Evolutionary conservation across 2,329 filamentous ascomycete genomes (phyloP).

Genomic region (Podosphaera leucotricha): DNA sequence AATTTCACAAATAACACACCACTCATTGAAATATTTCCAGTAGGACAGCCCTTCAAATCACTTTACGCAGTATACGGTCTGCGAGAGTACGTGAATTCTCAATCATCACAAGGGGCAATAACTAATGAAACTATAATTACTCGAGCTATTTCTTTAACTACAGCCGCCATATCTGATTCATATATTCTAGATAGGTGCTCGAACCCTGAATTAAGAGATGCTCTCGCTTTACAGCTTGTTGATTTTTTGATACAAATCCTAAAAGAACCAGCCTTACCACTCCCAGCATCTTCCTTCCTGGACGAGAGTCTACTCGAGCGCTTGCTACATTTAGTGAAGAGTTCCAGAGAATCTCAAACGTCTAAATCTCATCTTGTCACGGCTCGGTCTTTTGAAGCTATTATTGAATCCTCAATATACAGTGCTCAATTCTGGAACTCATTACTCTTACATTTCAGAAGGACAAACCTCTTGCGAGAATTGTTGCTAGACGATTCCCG

Average conservation of each 20-base stretch:
- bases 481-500: conserved; percentile 22
- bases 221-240: conserved; percentile 29
- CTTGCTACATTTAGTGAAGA: conserved; percentile 13
- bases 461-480: conserved; percentile 18
- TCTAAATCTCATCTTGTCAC: conserved; percentile 17
- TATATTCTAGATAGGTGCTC: conserved; percentile 24
- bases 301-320: conserved; percentile 15
- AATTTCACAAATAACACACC: conserved; percentile 31
- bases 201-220: conserved; percentile 22
- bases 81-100: conserved; percentile 28
- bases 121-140: conserved; percentile 18
- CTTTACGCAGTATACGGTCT: conserved; percentile 51
- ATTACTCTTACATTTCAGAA: conserved; percentile 18
- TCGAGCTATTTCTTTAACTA: conserved; percentile 27
- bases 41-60: conserved; percentile 45
- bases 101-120: conserved; percentile 10
- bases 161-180: conserved; percentile 34
- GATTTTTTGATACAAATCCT: conserved; percentile 32
- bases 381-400: conserved; percentile 21
- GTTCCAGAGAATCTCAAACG: conserved; percentile 7
- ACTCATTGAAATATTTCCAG: conserved; percentile 40
- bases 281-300: conserved; percentile 15
- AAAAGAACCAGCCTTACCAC: conserved; percentile 19
- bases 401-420: conserved; percentile 25
- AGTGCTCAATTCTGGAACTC: conserved; percentile 22